These are phyloP conservation scores for Tylopilus sp. DNA, from an alignment of 1,284 basidiomycete genomes.

Conservation along the genomic window DNA sequence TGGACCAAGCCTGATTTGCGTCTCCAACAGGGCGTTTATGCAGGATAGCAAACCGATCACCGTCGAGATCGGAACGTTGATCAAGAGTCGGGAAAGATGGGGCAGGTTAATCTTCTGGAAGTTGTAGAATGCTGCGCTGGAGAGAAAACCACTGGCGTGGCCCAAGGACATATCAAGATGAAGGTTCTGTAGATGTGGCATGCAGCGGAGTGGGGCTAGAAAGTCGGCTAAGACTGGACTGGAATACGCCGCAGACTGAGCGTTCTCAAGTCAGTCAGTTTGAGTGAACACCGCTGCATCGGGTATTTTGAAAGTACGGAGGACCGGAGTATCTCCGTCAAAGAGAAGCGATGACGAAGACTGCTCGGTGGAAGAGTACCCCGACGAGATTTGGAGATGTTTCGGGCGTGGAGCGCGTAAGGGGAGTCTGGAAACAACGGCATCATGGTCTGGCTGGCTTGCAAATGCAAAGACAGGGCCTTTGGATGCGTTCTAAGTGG, in stretches of 20 bases:
- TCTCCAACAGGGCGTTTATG: not conserved
- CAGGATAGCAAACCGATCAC: not conserved
- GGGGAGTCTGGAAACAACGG: not conserved
- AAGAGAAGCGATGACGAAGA: not conserved
- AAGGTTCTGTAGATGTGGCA: constrained; percentile 30
- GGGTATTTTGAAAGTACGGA: constrained; percentile 28
- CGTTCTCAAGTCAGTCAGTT: constrained; percentile 25
- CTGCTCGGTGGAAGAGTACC: not conserved
- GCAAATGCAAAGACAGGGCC: constrained; percentile 6
- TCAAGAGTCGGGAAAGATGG: not conserved
- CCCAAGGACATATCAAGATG: constrained; percentile 12
- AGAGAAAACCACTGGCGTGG: not conserved
- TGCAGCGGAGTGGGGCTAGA: constrained; percentile 20
- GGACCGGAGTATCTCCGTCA: constrained; percentile 20
- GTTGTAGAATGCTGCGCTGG: not conserved
- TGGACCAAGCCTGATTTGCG: not conserved
- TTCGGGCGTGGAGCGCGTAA: constrained; percentile 6
- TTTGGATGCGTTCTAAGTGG: constrained; percentile 19
- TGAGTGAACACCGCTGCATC: constrained; percentile 23
- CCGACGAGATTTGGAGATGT: not conserved
- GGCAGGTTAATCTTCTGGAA: not conserved
- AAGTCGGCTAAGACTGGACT: constrained; percentile 20
- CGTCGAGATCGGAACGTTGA: not conserved
- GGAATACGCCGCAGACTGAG: constrained; percentile 21
- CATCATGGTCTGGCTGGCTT: not conserved